Evolutionary conservation across 805 yeast species (phyloP), one percentile per base, ranked within the genome.

Genomic region (Yamadazyma akitaensis): DNA sequence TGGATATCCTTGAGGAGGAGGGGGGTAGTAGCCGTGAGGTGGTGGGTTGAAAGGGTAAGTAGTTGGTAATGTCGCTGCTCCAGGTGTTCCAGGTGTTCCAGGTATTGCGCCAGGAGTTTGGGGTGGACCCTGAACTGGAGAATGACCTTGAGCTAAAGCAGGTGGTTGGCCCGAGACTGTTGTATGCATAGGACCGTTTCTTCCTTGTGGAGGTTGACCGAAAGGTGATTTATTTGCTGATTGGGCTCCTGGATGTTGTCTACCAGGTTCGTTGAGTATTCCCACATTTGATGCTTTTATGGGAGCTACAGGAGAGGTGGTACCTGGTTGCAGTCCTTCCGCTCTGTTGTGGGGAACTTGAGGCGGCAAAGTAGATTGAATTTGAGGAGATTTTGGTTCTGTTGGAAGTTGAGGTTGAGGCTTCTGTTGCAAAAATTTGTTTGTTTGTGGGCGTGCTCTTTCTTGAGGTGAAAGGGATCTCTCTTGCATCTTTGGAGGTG

Each of bases 1-100:
- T 13, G 32, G 28, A 40, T 31, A 21, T 13, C 37, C 42, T 26
- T 35, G 51, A 12, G 46, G 40, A 4, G 41, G 37, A 10, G 43
- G 32, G 9, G 32, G 32, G 9, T 28, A 28, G n/a, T 28, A 28
- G 10, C 32, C n/a, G 3, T 28, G 37, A 8, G 41, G 35, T 14
- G 41, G 32, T 18, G 45, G 45, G 8, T 19, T 10, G 24, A 17
- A 17, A 3, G 32, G 32, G n/a, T 28, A 11, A 9, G 33, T 19
- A 13, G 4, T 28, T 28, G 32, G 32, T 28, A 13, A 8, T 37
- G 31, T 9, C 13, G 40, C 6, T 19, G 40, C 41, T 25, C 31
- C 19, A 3, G 14, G 32, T 19, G 16, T 19, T 26, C 32, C 41
- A 8, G 41, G 41, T 24, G 32, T 14, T 21, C 31, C 19, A 9